A percentile compares a stretch with the other conserved stretches of the same genome.
Conservation (phyloP, 164 flowering plant species). For the Berberis vulgaris region DNA sequence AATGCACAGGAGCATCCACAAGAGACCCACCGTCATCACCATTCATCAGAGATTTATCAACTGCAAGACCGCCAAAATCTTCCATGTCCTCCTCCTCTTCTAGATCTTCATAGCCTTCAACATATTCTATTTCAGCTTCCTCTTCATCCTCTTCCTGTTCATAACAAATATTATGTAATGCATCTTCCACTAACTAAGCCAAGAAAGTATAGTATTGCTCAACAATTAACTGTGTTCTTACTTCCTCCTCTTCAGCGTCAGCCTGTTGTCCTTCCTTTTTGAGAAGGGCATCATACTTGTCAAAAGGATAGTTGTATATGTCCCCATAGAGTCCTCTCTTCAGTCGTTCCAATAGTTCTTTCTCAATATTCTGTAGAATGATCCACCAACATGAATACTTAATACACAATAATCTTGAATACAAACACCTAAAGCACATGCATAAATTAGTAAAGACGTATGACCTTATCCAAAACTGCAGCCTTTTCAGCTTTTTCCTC, state of each 20-base stretch:
- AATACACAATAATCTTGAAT: background rate
- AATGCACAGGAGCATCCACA: background rate
- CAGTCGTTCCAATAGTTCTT: conserved; percentile 76
- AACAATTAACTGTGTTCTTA: conserved; percentile 4
- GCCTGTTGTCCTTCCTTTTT: conserved; percentile 25
- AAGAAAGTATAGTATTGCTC: background rate
- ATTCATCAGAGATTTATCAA: conserved; percentile 19
- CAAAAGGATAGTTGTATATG: conserved; percentile 54
- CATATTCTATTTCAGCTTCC: conserved; percentile 68
- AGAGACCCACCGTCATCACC: conserved; percentile 24
- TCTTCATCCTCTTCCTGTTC: conserved; percentile 10
- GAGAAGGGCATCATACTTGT: conserved; percentile 39
- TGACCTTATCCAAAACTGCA: conserved; percentile 72
- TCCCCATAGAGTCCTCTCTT: conserved; percentile 63
- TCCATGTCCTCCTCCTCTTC: conserved; percentile 84
- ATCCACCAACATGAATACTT: background rate
- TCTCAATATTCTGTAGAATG: conserved; percentile 64
- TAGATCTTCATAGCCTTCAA: conserved; percentile 77
- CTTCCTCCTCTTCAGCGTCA: conserved; percentile 42
- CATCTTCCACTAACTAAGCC: too few species aligned
- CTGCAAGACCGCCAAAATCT: conserved; percentile 55
- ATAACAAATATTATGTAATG: too few species aligned
- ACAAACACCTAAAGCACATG: background rate
- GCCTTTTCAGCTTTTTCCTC: conserved; percentile 83
- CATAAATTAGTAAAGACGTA: background rate